These are phyloP conservation scores for Fragilaria radians DNA, from an alignment of 108 stramenopile species.

Conservation along the genomic window DNA sequence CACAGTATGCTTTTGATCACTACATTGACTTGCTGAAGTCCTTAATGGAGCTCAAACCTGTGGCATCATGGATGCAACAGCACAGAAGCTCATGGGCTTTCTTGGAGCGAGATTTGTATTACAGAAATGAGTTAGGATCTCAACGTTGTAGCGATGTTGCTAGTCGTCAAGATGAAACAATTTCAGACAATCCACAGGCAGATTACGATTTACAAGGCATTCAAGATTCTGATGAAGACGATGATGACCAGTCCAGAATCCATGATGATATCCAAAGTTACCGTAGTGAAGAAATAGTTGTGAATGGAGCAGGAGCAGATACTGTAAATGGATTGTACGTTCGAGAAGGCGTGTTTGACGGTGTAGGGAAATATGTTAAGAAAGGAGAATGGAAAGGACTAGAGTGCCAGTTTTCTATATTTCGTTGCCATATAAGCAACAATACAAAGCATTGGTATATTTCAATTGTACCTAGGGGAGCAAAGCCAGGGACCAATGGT, in stretches of 20 bases:
- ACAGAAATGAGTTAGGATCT: conserved; percentile 7
- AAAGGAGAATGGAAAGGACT: conserved; percentile 45
- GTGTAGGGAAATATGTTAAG: conserved; percentile 52
- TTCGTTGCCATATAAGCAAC: conserved; percentile 79
- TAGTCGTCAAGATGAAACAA: conserved; percentile 23
- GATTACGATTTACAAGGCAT: conserved; percentile 56
- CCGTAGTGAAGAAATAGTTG: conserved; percentile 25
- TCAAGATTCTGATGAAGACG: conserved; percentile 67
- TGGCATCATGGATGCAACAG: conserved; percentile 61
- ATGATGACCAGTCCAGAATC: conserved; percentile 57
- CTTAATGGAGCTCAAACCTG: conserved; percentile 33
- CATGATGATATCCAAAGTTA: conserved; percentile 22
- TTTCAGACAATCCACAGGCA: conserved; percentile 33
- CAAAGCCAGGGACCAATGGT: conserved; percentile 65
- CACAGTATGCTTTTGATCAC: conserved; percentile 36
- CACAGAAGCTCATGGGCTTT: conserved; percentile 51
- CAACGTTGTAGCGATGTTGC: conserved; percentile 27
- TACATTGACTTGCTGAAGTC: conserved; percentile 53
- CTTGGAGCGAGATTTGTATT: conserved; percentile 51
- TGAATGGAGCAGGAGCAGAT: conserved; percentile 63
- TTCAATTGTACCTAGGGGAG: conserved; percentile 66
- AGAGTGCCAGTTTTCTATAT: conserved; percentile 37
- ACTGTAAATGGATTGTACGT: conserved; percentile 74
- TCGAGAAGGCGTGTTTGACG: conserved; percentile 52
- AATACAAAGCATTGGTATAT: conserved; percentile 87